Base-by-base conservation (phyloP, 306 rosid species). In the Cicer judaicum region DNA sequence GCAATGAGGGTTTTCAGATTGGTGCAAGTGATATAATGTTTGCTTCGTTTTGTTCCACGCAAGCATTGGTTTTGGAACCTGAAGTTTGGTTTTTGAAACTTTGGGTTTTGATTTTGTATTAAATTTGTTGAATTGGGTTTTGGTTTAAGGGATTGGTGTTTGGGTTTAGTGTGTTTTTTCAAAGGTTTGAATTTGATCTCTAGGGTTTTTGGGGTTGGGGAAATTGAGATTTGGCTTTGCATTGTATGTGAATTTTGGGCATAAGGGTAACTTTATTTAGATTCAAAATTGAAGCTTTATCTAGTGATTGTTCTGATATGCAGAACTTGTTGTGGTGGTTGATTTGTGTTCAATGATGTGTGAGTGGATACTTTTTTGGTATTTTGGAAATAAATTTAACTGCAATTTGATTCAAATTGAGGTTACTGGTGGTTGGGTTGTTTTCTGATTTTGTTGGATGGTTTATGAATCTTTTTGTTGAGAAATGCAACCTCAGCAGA, bases 401-500 rank as follows among this genome's bases (percentile, higher is more conserved):
- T 68, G 72, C 18, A 66, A 76, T 84, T 86, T 73, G 78, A 84
- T 80, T 79, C 61, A 21, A 76, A 78, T 73, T 80, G 60, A 85
- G 79, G 84, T 80, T 76, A 48, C 62, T 49, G 67, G 81, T 79
- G 85, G 87, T 77, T 46, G 74, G 80, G 82, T 74, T 81, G 53
- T 29, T 81, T 79, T 73, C 69, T 82, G 78, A 77, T 78, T 75
- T 78, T 81, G 85, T 78, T 75, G 80, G 83, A 47, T 43, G 18
- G 89, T 87, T 88, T 86, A 83, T 84, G 93, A 89, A 79, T 84
- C 87, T 16, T 82, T 83, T 40, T 73, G 75, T 83, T 80, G 91
- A 87, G 93, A 88, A 85, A 94, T 94, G 98, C 95, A 88, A 88
- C 87, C 95, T 80, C 94, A 82, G 81, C 90, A 83, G 87, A 79